Evolutionary conservation across 2,329 filamentous ascomycete species (phyloP).

Genomic region (Akanthomyces muscarius): DNA sequence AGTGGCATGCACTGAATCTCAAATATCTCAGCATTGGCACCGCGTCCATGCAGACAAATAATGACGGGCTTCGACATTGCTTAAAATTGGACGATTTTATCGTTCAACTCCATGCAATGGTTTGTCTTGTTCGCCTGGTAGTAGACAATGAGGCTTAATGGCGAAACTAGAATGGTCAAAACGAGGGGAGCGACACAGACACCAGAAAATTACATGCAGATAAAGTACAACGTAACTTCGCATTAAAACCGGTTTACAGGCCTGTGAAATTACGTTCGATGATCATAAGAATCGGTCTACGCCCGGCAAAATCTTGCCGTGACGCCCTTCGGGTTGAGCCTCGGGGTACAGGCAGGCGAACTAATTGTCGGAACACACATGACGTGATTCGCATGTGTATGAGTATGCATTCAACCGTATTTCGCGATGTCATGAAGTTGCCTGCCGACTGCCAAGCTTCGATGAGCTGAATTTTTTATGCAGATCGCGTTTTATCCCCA

Average conservation of each 20-base stretch:
- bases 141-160: neutral
- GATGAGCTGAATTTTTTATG: neutral
- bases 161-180: neutral
- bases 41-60: conserved; percentile 7
- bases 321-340: too few species aligned
- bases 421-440: neutral
- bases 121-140: neutral
- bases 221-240: too few species aligned
- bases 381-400: neutral
- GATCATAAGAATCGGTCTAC: neutral
- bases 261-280: too few species aligned
- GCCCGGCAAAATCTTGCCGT: conserved; percentile 6
- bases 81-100: neutral
- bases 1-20: conserved; percentile 11
- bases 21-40: conserved; percentile 6
- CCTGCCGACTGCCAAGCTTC: neutral
- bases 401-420: neutral
- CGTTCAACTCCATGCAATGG: neutral
- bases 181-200: neutral
- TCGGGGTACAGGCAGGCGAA: neutral
- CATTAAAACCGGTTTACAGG: neutral
- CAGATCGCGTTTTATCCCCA: conserved; percentile 8
- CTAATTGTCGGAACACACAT: neutral
- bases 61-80: conserved; percentile 1
- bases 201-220: neutral